A percentile compares a stretch with the other conserved stretches of the same genome.
phyloP scores from a whole-genome alignment of 2,329 filamentous ascomycete genomes.

The Aspergillus sp. region DNA sequence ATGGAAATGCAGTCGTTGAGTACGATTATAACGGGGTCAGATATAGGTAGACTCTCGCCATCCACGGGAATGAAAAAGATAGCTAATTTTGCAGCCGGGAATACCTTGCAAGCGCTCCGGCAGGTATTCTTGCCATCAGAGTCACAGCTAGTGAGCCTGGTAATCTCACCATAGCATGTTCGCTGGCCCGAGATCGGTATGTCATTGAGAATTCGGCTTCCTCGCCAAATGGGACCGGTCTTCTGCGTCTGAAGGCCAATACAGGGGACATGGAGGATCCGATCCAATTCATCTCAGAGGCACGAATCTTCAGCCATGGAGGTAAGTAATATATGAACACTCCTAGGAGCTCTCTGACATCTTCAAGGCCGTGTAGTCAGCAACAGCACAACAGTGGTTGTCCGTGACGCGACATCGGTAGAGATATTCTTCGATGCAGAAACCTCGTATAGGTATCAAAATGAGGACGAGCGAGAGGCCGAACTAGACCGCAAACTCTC shows the following conservation, averaged over 20 bases:
- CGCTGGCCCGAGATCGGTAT: constrained; percentile 1
- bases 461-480: background rate
- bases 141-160: constrained; percentile 3
- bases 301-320: background rate
- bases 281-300: background rate
- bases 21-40: constrained; percentile 6
- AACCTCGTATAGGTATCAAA: constrained; percentile 5
- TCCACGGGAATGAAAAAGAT: background rate
- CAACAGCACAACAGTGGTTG: background rate
- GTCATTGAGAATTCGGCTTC: background rate
- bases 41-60: background rate
- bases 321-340: background rate
- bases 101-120: constrained; percentile 13
- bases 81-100: constrained; percentile 8
- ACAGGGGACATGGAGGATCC: background rate
- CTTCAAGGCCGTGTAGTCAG: background rate
- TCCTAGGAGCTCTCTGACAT: background rate
- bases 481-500: background rate
- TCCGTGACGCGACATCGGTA: background rate
- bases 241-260: background rate
- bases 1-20: constrained; percentile 2
- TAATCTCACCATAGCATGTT: background rate
- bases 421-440: constrained; percentile 10
- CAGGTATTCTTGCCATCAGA: constrained; percentile 6
- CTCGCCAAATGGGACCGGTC: background rate